Conservation (phyloP, 768 basidiomycete species). For the Leucosporidium creatinivorum region DNA sequence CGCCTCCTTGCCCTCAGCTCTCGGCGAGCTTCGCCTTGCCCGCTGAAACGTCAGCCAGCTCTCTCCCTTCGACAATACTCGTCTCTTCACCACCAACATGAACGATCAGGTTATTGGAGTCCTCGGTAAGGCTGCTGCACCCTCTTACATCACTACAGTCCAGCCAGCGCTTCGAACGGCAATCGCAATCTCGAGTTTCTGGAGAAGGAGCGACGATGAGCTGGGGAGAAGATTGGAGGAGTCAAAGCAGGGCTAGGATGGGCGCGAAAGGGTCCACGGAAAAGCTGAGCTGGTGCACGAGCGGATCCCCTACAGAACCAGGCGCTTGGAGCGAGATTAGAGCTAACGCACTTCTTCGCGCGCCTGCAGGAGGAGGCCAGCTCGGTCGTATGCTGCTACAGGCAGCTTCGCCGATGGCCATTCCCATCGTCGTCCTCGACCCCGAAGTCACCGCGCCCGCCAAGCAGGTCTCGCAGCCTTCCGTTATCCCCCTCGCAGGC, state of each 20-base stretch:
- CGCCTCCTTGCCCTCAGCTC: too few relatives aligned
- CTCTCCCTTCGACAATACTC: not conserved
- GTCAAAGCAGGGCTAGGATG: not conserved
- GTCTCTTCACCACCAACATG: slow-evolving; percentile 7
- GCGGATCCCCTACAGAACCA: too few relatives aligned
- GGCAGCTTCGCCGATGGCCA: slow-evolving; percentile 77
- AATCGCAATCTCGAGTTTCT: too few relatives aligned
- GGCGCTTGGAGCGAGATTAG: not conserved
- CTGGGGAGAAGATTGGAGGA: not conserved
- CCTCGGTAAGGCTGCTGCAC: slow-evolving; percentile 13
- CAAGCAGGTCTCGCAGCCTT: slow-evolving; percentile 59
- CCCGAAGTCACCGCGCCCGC: slow-evolving; percentile 72
- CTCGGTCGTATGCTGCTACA: slow-evolving; percentile 93
- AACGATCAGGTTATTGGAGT: slow-evolving; percentile 32
- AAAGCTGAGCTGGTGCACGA: not conserved
- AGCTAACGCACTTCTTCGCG: not conserved
- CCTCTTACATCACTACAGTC: too few relatives aligned
- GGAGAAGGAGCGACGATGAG: too few relatives aligned
- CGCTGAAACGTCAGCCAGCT: not conserved
- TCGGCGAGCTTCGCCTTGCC: not conserved
- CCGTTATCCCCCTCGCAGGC: slow-evolving; percentile 49
- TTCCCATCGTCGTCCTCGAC: slow-evolving; percentile 78
- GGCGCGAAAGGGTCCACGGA: not conserved
- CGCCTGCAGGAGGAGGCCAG: slow-evolving; percentile 70
- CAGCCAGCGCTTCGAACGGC: not conserved